Evolutionary conservation across 2,329 filamentous ascomycete species (phyloP).

Genomic region (Periconia sp.): DNA sequence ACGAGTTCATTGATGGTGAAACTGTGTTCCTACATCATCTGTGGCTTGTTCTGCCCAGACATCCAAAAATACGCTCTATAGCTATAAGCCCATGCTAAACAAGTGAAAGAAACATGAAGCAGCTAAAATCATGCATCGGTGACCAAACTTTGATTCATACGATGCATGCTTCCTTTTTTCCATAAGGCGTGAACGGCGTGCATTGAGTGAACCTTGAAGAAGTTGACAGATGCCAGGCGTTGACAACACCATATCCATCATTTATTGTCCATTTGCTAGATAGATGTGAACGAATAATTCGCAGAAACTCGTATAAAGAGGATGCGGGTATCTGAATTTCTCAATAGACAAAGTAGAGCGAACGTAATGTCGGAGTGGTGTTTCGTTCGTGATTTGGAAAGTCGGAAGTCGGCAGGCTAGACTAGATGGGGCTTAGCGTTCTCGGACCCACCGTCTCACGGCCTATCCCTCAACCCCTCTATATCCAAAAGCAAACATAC

Average conservation of each 20-base stretch:
- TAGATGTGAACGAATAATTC: neutral
- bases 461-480: too few relatives aligned
- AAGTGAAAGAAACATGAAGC: neutral
- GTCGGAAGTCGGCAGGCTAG: too few relatives aligned
- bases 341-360: too few relatives aligned
- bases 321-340: too few relatives aligned
- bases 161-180: neutral
- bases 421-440: too few relatives aligned
- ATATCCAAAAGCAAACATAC: too few relatives aligned
- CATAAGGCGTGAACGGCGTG: neutral
- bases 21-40: slow-evolving; percentile 10
- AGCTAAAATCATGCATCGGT: neutral
- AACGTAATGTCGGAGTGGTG: too few relatives aligned
- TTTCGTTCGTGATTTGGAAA: too few relatives aligned
- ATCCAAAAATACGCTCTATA: slow-evolving; percentile 3
- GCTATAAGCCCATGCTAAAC: neutral
- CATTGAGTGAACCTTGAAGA: neutral
- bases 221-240: neutral
- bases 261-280: neutral
- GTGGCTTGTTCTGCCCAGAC: slow-evolving; percentile 5
- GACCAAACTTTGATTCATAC: neutral
- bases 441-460: too few relatives aligned
- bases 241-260: neutral
- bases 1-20: slow-evolving; percentile 14
- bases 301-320: too few relatives aligned